These are phyloP conservation scores for Meyerozyma smithsonii DNA, from an alignment of 1,139 yeast species.

Conservation along the genomic window DNA sequence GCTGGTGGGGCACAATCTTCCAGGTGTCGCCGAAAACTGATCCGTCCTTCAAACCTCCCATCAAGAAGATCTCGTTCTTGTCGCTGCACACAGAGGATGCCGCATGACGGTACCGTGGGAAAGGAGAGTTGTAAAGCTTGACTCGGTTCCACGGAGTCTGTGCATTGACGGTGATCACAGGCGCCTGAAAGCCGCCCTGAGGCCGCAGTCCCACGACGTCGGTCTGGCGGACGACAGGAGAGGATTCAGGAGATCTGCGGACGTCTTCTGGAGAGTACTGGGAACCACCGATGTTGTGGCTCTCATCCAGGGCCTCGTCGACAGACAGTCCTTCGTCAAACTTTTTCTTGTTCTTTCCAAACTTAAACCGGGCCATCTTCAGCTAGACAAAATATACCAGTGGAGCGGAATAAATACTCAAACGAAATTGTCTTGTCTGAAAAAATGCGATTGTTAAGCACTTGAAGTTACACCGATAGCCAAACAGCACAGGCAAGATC, in stretches of 20 bases:
- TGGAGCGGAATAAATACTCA: not conserved
- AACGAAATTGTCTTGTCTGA: not conserved
- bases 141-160: constrained; percentile 74
- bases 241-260: not conserved
- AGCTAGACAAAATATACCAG: not conserved
- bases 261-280: not conserved
- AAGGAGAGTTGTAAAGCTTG: constrained; percentile 72
- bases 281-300: not conserved
- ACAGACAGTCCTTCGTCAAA: constrained; percentile 4
- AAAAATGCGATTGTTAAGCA: not conserved
- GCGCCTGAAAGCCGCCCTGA: no score
- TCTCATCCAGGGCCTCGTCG: constrained; percentile 1
- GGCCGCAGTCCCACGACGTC: not conserved
- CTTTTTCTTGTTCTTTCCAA: constrained; percentile 16
- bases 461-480: not conserved
- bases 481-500: not conserved
- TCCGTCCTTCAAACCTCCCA: constrained; percentile 94
- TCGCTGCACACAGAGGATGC: constrained; percentile 74
- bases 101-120: constrained; percentile 92
- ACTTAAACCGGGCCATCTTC: constrained; percentile 16
- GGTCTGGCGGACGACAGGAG: not conserved
- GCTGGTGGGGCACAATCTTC: constrained; percentile 54
- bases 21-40: constrained; percentile 94
- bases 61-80: constrained; percentile 76
- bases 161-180: constrained; percentile 9